Evolutionary conservation across 257 asterid species (phyloP), one percentile per base, ranked within the genome.

Genomic region (Salvia rosmarinus): DNA sequence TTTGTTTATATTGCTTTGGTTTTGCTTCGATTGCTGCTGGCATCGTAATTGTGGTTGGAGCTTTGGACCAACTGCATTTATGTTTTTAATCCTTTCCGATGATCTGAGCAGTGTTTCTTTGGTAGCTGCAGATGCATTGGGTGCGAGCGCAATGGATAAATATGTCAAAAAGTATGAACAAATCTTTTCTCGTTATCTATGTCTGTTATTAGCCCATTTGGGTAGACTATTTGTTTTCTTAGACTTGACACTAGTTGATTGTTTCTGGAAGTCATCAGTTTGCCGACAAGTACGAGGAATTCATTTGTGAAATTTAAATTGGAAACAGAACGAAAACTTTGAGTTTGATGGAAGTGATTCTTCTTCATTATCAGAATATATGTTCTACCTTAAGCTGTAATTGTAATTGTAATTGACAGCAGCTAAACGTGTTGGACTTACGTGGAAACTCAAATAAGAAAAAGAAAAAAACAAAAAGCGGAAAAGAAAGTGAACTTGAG

Each of bases 81-180:
- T 13, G 17, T 17, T 60, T 37, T 17, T 51, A 54, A 37, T n/a
- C 23, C 34, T 46, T 78, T 51, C 42, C 50, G 30, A 10, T 59
- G 51, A 74, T 52, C 9, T 70, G n/a, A 72, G 21, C 16, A 23
- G 43, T 46, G 65, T 68, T 21, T 52, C 39, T 7, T 78, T 82
- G 72, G 82, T 64, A 61, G 60, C 68, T 81, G 85, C 89, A 94
- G 97, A 79, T 80, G 97, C 96, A 74, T 47, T 71, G 67, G 86
- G 80, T n/a, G 95, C 78, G 37, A 76, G 83, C 79, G 4, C 74
- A 28, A 75, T 94, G 52, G 96, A 91, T 82, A 91, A 84, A 67
- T 94, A 94, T 76, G 79, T 91, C 66, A 94, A 91, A 49, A 91
- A 77, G 99, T 94, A 73, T 79, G 84, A n/a, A 68, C 16, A 12